Evolutionary conservation across 495 filamentous ascomycete species (phyloP).

Genomic region (Podospora appendiculata): DNA sequence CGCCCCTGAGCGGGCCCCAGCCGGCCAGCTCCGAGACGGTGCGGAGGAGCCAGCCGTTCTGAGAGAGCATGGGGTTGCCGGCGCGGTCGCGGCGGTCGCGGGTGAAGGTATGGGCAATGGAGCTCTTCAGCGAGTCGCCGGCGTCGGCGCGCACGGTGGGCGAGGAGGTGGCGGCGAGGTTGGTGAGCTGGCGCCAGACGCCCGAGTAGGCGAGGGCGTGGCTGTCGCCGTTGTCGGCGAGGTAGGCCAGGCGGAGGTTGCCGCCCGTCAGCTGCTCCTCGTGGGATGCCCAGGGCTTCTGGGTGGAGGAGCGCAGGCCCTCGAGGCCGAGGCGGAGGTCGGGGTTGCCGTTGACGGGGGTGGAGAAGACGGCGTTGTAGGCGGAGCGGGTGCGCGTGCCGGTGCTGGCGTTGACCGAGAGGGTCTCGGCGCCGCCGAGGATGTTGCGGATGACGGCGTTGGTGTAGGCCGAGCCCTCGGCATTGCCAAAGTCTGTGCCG

Average conservation of each 20-base stretch:
- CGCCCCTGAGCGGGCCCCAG: slow-evolving; percentile 73
- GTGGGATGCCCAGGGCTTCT: slow-evolving; percentile 86
- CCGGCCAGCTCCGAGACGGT: slow-evolving; percentile 76
- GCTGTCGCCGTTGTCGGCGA: slow-evolving; percentile 49
- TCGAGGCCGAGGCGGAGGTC: slow-evolving; percentile 68
- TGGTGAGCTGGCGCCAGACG: slow-evolving; percentile 82
- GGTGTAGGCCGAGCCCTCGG: slow-evolving; percentile 85
- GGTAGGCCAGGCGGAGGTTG: slow-evolving; percentile 66
- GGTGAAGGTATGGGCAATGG: slow-evolving; percentile 72
- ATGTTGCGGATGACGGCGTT: slow-evolving; percentile 81
- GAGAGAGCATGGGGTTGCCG: slow-evolving; percentile 65
- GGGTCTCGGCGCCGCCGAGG: slow-evolving; percentile 87
- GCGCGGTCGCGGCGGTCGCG: slow-evolving; percentile 62
- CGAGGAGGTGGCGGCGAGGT: slow-evolving; percentile 63
- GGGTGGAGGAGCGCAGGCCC: slow-evolving; percentile 67
- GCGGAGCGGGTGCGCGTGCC: slow-evolving; percentile 85
- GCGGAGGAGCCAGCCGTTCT: slow-evolving; percentile 69
- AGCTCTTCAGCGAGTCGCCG: slow-evolving; percentile 85
- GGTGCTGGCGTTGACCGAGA: slow-evolving; percentile 70
- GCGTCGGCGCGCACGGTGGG: slow-evolving; percentile 75
- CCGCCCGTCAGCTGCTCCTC: slow-evolving; percentile 83
- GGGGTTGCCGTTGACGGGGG: slow-evolving; percentile 73
- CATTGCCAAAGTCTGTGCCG: slow-evolving; percentile 84
- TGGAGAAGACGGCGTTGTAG: slow-evolving; percentile 75
- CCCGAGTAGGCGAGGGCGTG: slow-evolving; percentile 75